Base-by-base conservation (phyloP, 352 stramenopile genomes). In the Phytophthora sansomeana region DNA sequence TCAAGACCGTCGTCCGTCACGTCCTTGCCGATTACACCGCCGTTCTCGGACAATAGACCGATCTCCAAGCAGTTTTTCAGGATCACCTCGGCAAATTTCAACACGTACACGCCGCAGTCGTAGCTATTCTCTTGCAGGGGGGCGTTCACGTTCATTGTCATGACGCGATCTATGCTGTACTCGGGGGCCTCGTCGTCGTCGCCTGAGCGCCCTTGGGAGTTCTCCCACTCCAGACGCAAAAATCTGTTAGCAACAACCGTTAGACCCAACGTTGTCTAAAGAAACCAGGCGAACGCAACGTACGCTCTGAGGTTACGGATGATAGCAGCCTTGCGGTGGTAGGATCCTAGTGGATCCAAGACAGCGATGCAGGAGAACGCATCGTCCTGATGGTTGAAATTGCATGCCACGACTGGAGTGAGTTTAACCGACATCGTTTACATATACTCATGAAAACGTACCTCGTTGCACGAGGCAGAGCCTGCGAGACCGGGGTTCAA, bases 321-420 rank as follows among this genome's bases (percentile, higher is more conserved):
- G 48, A 94, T 92, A 5, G 71, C 63, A 33, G 62, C 47, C 62
- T 80, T 86, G 48, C 72, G 84, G 63, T 94, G 86, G 54, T 92
- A 94, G 7, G 67, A 74, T 8, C 84, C 84, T 8, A 94, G 84
- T 32, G 86, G 83, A 63, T 94, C 86, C 29, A 94, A 55, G 29
- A 92, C 62, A 21, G 77, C 80, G 11, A 94, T 85, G 48, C 83
- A 90, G 28, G 83, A 78, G 50, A 67, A 67, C 1, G 78, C 66
- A 6, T 75, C 53, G 50, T 89, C 58, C 74, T 75, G 53, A n/a
- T 38, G 24, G 50, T 16, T 35, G 43, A 58, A 58, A 42, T 11
- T 14, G 16, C 16, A 41, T 10, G 6, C 17, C 43, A 8, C 14
- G 58, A 28, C 6, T n/a, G 41, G 47, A 17, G 35, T 62, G 19